Conservation (phyloP, 1,284 basidiomycete genomes). For the Ustilago cynodontis region DNA sequence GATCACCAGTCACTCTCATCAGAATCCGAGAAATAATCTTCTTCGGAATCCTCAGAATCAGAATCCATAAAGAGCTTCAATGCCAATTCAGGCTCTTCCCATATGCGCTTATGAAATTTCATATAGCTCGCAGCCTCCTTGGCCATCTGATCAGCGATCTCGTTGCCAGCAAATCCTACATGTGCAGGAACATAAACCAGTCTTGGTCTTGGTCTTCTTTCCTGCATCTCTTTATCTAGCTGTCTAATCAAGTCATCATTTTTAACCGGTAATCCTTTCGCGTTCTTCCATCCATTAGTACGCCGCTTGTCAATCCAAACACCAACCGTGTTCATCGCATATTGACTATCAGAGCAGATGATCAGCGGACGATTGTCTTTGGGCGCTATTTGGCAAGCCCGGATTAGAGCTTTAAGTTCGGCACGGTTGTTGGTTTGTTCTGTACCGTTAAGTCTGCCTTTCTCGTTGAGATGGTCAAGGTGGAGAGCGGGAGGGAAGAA, state of each 20-base stretch:
- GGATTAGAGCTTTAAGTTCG: neutral
- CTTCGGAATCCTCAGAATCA: too few species aligned
- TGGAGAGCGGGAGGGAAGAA: too few species aligned
- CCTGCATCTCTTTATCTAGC: constrained; percentile 68
- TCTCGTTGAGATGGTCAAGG: neutral
- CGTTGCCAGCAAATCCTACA: constrained; percentile 79
- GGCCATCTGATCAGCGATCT: constrained; percentile 76
- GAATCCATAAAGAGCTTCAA: too few species aligned
- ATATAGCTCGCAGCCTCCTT: constrained; percentile 37
- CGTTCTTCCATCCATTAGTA: constrained; percentile 73
- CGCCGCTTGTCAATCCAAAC: constrained; percentile 79
- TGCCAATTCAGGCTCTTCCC: too few species aligned
- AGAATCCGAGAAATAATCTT: too few species aligned
- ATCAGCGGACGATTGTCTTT: neutral
- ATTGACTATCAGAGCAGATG: constrained; percentile 74
- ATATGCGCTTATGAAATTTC: too few species aligned
- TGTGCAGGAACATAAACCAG: constrained; percentile 70
- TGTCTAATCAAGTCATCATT: constrained; percentile 78
- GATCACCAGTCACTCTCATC: too few species aligned
- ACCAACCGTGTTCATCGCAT: constrained; percentile 76
- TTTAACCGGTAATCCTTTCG: constrained; percentile 75
- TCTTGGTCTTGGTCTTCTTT: neutral
- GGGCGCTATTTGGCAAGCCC: neutral
- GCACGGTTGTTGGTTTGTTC: neutral
- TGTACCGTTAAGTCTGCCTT: neutral